Evolutionary conservation across 306 rosid genomes (phyloP).

Genomic region (Lagenaria siceraria): DNA sequence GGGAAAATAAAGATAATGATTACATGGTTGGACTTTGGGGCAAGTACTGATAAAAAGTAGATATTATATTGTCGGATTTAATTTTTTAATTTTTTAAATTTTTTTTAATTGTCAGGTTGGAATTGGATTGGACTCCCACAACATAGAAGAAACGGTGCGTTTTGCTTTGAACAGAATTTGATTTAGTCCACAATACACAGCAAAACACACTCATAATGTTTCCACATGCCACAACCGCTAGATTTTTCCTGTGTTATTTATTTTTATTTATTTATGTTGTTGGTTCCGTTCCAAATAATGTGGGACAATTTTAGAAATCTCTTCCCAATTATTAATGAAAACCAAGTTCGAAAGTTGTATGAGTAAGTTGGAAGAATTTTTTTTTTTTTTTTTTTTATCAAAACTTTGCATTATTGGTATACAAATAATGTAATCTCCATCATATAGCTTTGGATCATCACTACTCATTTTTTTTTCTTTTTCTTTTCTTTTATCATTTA

Average conservation of each 20-base stretch:
- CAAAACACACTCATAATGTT: not conserved
- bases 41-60: not conserved
- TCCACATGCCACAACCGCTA: not conserved
- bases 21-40: not conserved
- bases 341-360: not conserved
- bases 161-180: not conserved
- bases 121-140: not conserved
- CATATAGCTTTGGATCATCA: too few relatives aligned
- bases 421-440: not conserved
- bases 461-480: too few relatives aligned
- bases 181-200: not conserved
- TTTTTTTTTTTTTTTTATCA: too few relatives aligned
- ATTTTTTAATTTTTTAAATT: too few relatives aligned
- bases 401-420: not conserved
- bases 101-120: not conserved
- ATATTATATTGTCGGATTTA: constrained; percentile 3
- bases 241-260: not conserved
- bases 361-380: constrained; percentile 6
- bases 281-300: constrained; percentile 2
- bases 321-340: not conserved
- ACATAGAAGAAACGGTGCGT: not conserved
- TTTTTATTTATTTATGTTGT: not conserved
- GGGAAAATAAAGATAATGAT: not conserved
- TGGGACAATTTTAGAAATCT: not conserved
- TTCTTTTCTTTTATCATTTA: too few relatives aligned